A percentile compares a stretch with the other conserved stretches of the same genome.
Evolutionary conservation across 2,329 filamentous ascomycete genomes (phyloP).

Genomic region (Davidsoniella eucalypti): DNA sequence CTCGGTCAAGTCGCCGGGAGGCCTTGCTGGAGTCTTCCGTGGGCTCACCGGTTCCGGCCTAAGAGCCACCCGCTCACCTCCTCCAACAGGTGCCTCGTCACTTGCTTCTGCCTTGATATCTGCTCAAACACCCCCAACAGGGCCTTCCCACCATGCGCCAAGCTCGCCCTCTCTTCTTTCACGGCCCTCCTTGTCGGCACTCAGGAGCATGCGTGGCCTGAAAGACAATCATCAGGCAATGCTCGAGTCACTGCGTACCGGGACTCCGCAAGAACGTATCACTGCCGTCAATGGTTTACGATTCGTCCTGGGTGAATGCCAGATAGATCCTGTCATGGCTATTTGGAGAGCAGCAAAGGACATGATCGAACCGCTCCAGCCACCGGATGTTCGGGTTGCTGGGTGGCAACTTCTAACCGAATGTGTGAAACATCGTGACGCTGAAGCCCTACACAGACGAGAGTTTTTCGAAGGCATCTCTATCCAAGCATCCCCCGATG

Average conservation of each 20-base stretch:
- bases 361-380: constrained; percentile 40
- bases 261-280: constrained; percentile 35
- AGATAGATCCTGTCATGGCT: constrained; percentile 39
- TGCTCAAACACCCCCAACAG: background rate
- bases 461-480: constrained; percentile 50
- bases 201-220: constrained; percentile 24
- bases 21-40: constrained; percentile 47
- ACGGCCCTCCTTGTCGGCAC: constrained; percentile 17
- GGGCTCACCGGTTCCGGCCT: constrained; percentile 38
- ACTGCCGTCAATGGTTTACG: constrained; percentile 41
- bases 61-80: constrained; percentile 31
- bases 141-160: constrained; percentile 1
- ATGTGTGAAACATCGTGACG: constrained; percentile 44
- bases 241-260: constrained; percentile 37
- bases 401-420: constrained; percentile 51
- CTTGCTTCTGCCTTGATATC: background rate
- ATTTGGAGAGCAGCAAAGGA: constrained; percentile 54
- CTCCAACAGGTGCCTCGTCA: constrained; percentile 14
- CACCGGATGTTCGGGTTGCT: constrained; percentile 35
- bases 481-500: constrained; percentile 37
- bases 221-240: constrained; percentile 36
- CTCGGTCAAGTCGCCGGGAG: constrained; percentile 26
- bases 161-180: constrained; percentile 7
- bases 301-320: constrained; percentile 39
- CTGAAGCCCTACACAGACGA: constrained; percentile 49